Base-by-base conservation (phyloP, 352 stramenopile species). In the Globisporangium recalcitrans region DNA sequence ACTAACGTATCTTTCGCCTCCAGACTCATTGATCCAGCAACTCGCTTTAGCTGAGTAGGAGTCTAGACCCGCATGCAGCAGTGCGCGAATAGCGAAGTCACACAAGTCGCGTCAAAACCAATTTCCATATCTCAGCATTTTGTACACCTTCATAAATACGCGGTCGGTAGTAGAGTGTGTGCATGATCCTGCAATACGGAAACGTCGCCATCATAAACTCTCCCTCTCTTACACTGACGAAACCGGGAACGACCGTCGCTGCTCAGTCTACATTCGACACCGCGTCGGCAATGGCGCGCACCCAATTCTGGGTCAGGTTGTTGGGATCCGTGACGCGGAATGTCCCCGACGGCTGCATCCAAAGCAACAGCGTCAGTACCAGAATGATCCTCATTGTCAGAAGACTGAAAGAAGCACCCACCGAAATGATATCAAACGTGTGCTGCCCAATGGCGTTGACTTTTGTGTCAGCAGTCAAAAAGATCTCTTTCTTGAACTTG, bases 371-470 rank as follows among this genome's bases (percentile, higher is more conserved):
- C n/a, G 47, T 46, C 24, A 46, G 60, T 24, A 21, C 8, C 34
- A 10, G 31, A 1, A 52, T 9, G 16, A 22, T 21, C 4, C 1
- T 1, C 38, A 7, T 32, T 40, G 34, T 1, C 26, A 26, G 13
- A 52, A 34, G 1, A 32, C 34, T 5, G 19, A 29, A 26, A 55
- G 16, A n/a, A 19, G 7, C 42, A 81, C 81, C 59, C 51, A 93
- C 84, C 72, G 82, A 69, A 61, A 88, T 77, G 56, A 93, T 68
- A 36, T 93, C 84, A 44, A 93, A 91, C 46, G 84, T 90, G 55
- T 93, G 76, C 6, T 73, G 78, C 27, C 83, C 81, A 42, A 88
- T 80, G 16, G 83, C 69, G 47, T 84, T 91, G 51, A 91, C 75
- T 29, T 82, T 88, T 9, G 80, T 88, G 63, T 85, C 71, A 16